phyloP scores from a whole-genome alignment of 179 eudicot genomes.

The Patellifolia procumbens region DNA sequence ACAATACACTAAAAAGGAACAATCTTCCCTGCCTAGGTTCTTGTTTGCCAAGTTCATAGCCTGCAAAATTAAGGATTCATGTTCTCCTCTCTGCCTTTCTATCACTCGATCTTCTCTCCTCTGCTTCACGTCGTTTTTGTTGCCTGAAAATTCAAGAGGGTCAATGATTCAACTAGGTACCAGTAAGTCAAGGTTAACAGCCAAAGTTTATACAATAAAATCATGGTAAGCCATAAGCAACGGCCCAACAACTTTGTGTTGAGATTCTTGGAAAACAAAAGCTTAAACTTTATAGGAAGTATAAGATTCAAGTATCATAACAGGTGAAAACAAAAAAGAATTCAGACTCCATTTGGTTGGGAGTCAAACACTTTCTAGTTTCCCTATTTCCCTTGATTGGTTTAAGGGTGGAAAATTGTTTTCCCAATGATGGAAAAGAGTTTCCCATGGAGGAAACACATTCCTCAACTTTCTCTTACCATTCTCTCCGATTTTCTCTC shows the following conservation, averaged over 20 bases:
- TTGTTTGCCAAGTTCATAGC: background rate
- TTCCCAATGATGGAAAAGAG: no score
- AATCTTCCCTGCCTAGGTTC: background rate
- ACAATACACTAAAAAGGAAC: background rate
- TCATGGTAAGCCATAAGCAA: background rate
- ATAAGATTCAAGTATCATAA: background rate
- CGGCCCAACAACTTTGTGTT: background rate
- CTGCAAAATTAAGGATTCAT: constrained; percentile 20
- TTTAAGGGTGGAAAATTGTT: no score
- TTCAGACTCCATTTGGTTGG: no score
- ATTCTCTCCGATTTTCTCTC: no score
- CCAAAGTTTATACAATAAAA: background rate
- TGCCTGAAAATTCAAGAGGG: constrained; percentile 49
- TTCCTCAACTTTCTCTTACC: no score
- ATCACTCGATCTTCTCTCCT: constrained; percentile 78
- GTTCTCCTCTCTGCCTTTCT: constrained; percentile 63
- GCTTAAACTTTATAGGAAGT: background rate
- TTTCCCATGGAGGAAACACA: no score
- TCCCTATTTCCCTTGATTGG: no score
- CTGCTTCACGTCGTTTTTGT: constrained; percentile 88
- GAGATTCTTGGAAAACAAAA: background rate
- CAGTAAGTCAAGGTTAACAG: background rate
- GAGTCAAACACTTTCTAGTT: no score
- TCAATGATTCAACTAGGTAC: background rate
- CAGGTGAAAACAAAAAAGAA: no score